Base-by-base conservation (phyloP, 768 basidiomycete genomes). In the Antrodiella citrinella region DNA sequence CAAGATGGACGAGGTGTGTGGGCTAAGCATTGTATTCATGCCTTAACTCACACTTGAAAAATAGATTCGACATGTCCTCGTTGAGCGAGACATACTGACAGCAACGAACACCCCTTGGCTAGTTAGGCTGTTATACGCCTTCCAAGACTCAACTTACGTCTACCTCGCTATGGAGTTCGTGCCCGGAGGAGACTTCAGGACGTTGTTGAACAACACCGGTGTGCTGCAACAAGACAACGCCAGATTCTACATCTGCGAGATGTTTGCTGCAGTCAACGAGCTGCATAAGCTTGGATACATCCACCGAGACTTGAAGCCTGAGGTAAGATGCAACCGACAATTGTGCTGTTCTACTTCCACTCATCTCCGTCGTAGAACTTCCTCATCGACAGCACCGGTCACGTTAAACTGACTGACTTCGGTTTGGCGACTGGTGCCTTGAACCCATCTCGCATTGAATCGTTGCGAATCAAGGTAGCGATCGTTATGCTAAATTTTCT, bases 81-180 rank as follows among this genome's bases (percentile, higher is more conserved):
- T 97, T 25, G 96, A 99, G 67, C 84, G 96, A 40, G 96, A 99
- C 65, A 99, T 99, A 61, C 71, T 99, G 55, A 97, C 94, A 0
- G 91, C 93, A 1, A 97, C 95, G 22, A 94, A 95, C 67, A 95
- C 93, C 0, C 91, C 95, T 1, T 99, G 96, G 96, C 77, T 99
- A 51, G 96, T 98, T 44, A 75, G 85, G 21, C 73, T 99, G 5
- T 71, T 99, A 3, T 99, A 99, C 62, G 96, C 96, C 2, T 99
- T 99, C 69, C 96, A 99, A 67, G 95, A 99, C 61, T 72, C 81
- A 0, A 75, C 86, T 49, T 76, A 88, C 59, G 92, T 98, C 15
- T 98, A 94, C 63, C 85, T 98, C 43, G 95, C 95, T 1, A 98
- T 98, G 95, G 94, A 98, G 73, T 98, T 96, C 64, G 94, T 98